These are phyloP conservation scores for Alternaria triticimaculans DNA, from an alignment of 2,329 filamentous ascomycete species.

Conservation along the genomic window DNA sequence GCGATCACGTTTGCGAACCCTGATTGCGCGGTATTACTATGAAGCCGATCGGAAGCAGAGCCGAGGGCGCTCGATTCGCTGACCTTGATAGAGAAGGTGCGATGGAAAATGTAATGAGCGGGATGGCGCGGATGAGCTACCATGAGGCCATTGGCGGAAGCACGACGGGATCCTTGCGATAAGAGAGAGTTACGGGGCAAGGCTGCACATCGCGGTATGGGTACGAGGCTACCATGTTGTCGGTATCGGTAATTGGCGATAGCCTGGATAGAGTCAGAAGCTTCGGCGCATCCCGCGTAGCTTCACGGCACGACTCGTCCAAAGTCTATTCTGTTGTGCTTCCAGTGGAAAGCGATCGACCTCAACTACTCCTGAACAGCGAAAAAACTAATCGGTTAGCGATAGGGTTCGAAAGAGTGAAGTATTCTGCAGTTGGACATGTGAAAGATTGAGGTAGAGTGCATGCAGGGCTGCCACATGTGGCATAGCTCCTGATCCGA, in stretches of 20 bases:
- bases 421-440: not conserved
- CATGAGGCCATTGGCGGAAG: not conserved
- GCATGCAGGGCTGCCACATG: not conserved
- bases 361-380: not conserved
- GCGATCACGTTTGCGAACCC: not conserved
- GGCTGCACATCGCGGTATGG: conserved; percentile 16
- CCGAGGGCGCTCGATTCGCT: not conserved
- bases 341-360: not conserved
- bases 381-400: not conserved
- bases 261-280: not conserved
- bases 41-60: not conserved
- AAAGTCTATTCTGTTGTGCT: not conserved
- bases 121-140: not conserved
- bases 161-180: not conserved
- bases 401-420: not conserved
- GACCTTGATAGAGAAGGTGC: not conserved
- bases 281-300: conserved; percentile 8
- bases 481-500: not conserved
- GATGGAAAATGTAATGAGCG: not conserved
- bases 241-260: conserved; percentile 16
- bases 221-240: conserved; percentile 16
- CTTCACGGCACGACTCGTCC: not conserved
- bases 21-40: not conserved
- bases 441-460: not conserved
- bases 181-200: conserved; percentile 4